phyloP scores from a whole-genome alignment of 768 basidiomycete genomes.

The Porphyrellus cyaneotinctus region DNA sequence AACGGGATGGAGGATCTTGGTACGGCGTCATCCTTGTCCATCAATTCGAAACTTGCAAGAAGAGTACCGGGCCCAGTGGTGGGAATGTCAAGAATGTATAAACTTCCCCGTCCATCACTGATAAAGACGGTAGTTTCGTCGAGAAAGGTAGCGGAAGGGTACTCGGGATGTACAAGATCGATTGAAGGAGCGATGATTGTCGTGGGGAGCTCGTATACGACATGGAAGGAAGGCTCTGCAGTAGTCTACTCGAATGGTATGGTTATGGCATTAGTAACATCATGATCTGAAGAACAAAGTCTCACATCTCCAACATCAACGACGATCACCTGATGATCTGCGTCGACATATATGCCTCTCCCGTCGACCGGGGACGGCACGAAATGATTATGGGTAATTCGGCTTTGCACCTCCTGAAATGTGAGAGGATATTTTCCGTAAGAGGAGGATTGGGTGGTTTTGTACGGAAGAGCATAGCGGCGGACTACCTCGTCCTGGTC shows the following conservation, averaged over 20 bases:
- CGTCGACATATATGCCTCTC: slow-evolving; percentile 65
- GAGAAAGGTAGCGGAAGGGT: slow-evolving; percentile 66
- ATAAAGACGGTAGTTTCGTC: slow-evolving; percentile 47
- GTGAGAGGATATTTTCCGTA: slow-evolving; percentile 61
- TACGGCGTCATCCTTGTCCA: slow-evolving; percentile 13
- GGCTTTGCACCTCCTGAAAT: slow-evolving; percentile 78
- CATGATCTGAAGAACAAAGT: slow-evolving; percentile 1
- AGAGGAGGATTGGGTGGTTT: slow-evolving; percentile 48
- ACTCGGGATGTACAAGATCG: slow-evolving; percentile 54
- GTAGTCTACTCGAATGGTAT: slow-evolving; percentile 48
- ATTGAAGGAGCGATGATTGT: slow-evolving; percentile 42
- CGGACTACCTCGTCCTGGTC: slow-evolving; percentile 53
- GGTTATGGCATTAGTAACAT: slow-evolving; percentile 7
- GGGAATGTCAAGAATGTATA: slow-evolving; percentile 56
- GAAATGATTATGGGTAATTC: slow-evolving; percentile 83
- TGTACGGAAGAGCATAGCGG: slow-evolving; percentile 45
- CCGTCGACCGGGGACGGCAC: slow-evolving; percentile 42
- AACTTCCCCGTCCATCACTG: slow-evolving; percentile 65
- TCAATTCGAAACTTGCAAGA: slow-evolving; percentile 51
- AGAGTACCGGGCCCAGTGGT: slow-evolving; percentile 38
- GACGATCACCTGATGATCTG: slow-evolving; percentile 54
- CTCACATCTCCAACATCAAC: slow-evolving; percentile 60
- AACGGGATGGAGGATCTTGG: slow-evolving; percentile 37
- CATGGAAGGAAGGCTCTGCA: slow-evolving; percentile 47
- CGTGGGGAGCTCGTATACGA: slow-evolving; percentile 58